Base-by-base conservation (phyloP, 345 rosid genomes). In the Psidium friedrichsthalianum region DNA sequence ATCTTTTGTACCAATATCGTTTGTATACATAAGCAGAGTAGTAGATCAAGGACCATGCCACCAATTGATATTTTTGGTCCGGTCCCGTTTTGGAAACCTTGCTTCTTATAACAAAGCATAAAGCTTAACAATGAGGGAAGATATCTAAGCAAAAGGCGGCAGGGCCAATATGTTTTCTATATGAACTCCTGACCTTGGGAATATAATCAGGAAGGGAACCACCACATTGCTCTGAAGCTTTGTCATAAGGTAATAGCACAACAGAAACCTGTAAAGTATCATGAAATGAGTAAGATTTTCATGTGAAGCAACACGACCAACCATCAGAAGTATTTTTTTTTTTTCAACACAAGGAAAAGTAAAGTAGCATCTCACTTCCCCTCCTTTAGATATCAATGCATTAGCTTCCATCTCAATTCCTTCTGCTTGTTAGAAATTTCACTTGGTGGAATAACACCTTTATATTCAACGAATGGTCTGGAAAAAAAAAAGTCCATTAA, bases 381-480 rank as follows among this genome's bases (percentile, higher is more conserved):
- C 98, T 85, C 98, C 98, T 59, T 82, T 91, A 76, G 94, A 85
- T 87, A 95, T 94, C 78, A 95, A 87, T 32, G 91, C 90, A 89
- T 91, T 93, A 36, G 92, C 95, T 90, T 92, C 98, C n/a, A 59
- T 76, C 88, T 94, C 88, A 94, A 80, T 87, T 93, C 96, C 85
- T 85, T 89, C 87, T 85, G 94, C 89, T 94, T 94, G 87, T 29
- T 91, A 82, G 88, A 92, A 87, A 94, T 58, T 86, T 90, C 95
- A 87, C 80, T 89, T 85, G 89, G 96, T 11, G 93, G 91, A 88
- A 94, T 84, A 18, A 82, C 83, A 56, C 98, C 98, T 82, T 92
- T 94, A 87, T 94, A 96, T 90, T 96, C 98, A 87, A 96, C 98
- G 83, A 88, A 95, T 55, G 99, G 96, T 92, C 98, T 94, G 93